These are phyloP conservation scores for Calamus simplicifolius DNA, from an alignment of 176 grass and related monocot species.

Conservation along the genomic window DNA sequence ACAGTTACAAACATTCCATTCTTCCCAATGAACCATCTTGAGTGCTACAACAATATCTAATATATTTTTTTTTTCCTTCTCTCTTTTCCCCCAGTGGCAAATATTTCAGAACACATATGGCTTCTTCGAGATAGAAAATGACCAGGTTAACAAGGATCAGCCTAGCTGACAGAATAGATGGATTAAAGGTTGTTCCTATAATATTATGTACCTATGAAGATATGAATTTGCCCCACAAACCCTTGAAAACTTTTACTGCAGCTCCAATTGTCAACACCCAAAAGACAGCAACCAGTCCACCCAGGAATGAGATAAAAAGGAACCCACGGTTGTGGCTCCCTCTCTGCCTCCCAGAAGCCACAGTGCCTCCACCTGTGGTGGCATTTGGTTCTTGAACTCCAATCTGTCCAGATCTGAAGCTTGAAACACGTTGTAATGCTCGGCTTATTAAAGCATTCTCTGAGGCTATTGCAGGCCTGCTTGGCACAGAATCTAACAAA, in stretches of 20 bases:
- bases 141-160: too few species aligned
- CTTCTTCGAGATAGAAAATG: too few species aligned
- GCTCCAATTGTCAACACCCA: slow-evolving; percentile 59
- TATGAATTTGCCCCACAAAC: slow-evolving; percentile 31
- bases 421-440: slow-evolving; percentile 71
- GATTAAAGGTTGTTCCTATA: too few species aligned
- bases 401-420: slow-evolving; percentile 54
- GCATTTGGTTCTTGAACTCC: slow-evolving; percentile 3
- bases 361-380: slow-evolving; percentile 20
- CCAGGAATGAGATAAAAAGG: slow-evolving; percentile 48
- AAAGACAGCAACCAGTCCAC: slow-evolving; percentile 48
- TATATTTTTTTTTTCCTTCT: too few species aligned
- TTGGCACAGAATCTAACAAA: slow-evolving; percentile 70
- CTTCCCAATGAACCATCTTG: too few species aligned
- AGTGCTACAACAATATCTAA: too few species aligned
- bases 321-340: slow-evolving; percentile 26
- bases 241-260: slow-evolving; percentile 42
- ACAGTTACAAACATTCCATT: too few species aligned
- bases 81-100: too few species aligned
- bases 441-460: slow-evolving; percentile 56
- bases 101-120: too few species aligned
- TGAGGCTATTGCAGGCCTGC: slow-evolving; percentile 68
- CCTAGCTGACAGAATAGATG: too few species aligned
- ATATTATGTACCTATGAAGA: too few species aligned
- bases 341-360: slow-evolving; percentile 24